Percentiles rank a stretch among this genome's conserved stretches.
Evolutionary conservation across 2,329 filamentous ascomycete genomes (phyloP).

Genomic region (Paramyrothecium roridum): DNA sequence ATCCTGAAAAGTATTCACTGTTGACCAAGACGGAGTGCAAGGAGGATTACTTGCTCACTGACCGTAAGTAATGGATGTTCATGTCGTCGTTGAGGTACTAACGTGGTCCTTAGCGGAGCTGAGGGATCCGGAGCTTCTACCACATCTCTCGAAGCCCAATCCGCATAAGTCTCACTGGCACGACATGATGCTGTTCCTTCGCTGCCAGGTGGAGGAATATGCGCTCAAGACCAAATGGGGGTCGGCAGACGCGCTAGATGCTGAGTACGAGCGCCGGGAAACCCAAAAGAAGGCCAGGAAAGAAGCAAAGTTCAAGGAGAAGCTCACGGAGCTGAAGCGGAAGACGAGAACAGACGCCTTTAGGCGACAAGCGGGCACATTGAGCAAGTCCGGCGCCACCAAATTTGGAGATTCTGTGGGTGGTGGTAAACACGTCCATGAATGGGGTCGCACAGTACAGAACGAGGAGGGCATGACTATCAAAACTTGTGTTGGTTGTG

Average conservation of each 20-base stretch:
- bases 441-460: conserved; percentile 73
- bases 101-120: conserved; percentile 64
- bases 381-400: conserved; percentile 48
- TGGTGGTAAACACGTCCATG: conserved; percentile 76
- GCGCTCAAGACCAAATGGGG: conserved; percentile 92
- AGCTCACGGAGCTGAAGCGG: conserved; percentile 87
- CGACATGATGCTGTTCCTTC: conserved; percentile 96
- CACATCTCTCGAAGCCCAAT: conserved; percentile 85
- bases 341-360: conserved; percentile 90
- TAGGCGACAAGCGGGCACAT: conserved; percentile 62
- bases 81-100: neutral
- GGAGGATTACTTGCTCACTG: conserved; percentile 93
- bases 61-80: conserved; percentile 56
- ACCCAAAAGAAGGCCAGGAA: conserved; percentile 79
- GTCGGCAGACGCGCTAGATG: conserved; percentile 77
- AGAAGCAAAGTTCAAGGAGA: conserved; percentile 87
- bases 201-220: conserved; percentile 92
- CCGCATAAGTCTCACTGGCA: conserved; percentile 96
- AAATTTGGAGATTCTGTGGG: conserved; percentile 77
- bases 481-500: conserved; percentile 75
- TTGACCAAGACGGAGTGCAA: conserved; percentile 95
- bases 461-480: conserved; percentile 70
- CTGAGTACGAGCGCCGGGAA: conserved; percentile 79
- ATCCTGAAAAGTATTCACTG: conserved; percentile 88
- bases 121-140: conserved; percentile 81